Evolutionary conservation across 139 green algal species (phyloP).

Genomic region (Spirogloea muscicola): DNA sequence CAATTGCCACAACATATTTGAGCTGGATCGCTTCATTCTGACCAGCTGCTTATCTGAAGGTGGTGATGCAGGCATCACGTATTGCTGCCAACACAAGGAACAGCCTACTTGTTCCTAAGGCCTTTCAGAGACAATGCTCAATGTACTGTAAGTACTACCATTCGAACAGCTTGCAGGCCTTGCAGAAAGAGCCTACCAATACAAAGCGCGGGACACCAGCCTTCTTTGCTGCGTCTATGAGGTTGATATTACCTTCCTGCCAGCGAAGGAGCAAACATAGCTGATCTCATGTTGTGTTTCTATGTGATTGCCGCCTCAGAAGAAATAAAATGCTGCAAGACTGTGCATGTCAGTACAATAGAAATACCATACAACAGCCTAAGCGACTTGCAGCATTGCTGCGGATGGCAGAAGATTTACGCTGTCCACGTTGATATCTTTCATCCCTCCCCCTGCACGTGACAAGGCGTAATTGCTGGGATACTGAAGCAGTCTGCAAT

Average conservation of each 20-base stretch:
- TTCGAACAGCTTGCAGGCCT: too few species aligned
- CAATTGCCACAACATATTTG: too few species aligned
- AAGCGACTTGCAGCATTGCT: not conserved
- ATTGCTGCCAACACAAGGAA: too few species aligned
- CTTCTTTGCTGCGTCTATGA: slow-evolving; percentile 81
- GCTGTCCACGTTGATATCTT: slow-evolving; percentile 29
- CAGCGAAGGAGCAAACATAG: not conserved
- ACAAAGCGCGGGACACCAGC: slow-evolving; percentile 90
- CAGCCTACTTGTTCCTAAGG: too few species aligned
- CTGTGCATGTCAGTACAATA: too few species aligned
- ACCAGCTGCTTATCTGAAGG: too few species aligned
- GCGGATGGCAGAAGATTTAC: slow-evolving; percentile 6
- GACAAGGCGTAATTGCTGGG: not conserved
- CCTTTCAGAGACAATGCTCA: too few species aligned
- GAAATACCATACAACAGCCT: not conserved
- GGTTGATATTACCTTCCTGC: slow-evolving; percentile 89
- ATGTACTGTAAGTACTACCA: too few species aligned
- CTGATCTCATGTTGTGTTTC: not conserved
- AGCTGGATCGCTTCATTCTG: too few species aligned
- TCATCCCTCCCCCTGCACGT: slow-evolving; percentile 16
- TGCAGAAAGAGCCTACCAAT: slow-evolving; percentile 53
- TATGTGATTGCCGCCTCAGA: not conserved
- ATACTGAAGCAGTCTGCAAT: not conserved
- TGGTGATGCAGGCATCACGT: too few species aligned
- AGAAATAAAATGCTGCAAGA: not conserved